A percentile compares a stretch with the other conserved stretches of the same genome.
These are phyloP conservation scores for Fusarium bulbicola DNA, from an alignment of 2,329 filamentous ascomycete genomes.

Conservation along the genomic window DNA sequence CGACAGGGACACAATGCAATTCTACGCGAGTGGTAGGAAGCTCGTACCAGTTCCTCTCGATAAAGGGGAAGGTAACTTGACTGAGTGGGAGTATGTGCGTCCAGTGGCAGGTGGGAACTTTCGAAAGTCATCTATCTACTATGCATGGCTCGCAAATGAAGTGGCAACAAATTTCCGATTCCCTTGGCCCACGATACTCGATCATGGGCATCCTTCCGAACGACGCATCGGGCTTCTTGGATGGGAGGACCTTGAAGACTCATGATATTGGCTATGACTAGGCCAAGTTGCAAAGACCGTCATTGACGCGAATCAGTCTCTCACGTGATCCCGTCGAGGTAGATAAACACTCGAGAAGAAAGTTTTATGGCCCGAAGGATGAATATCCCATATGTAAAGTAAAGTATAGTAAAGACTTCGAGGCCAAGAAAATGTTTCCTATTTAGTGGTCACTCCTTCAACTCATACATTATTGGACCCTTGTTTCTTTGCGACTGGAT, in stretches of 20 bases:
- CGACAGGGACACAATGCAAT: not conserved
- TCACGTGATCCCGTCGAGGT: rapidly evolving
- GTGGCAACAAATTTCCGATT: too few species aligned
- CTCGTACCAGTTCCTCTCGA: not conserved
- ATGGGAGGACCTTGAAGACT: not conserved
- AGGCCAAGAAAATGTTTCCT: not conserved
- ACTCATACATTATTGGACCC: not conserved
- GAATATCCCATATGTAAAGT: not conserved
- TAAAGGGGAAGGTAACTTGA: not conserved
- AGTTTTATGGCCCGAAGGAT: not conserved
- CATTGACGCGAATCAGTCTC: not conserved
- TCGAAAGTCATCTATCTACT: not conserved
- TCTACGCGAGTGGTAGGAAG: not conserved
- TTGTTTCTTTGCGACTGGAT: not conserved
- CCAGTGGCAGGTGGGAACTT: not conserved
- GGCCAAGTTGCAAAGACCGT: not conserved
- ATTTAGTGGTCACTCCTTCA: not conserved
- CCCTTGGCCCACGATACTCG: too few species aligned
- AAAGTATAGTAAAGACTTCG: not conserved
- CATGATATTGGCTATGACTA: not conserved
- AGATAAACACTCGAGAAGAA: not conserved
- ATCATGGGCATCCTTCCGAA: not conserved
- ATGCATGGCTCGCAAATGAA: not conserved
- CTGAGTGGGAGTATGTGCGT: not conserved
- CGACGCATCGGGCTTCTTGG: not conserved